Percentiles rank a stretch among this genome's conserved stretches.
phyloP scores from a whole-genome alignment of 352 stramenopile genomes.

The Globisporangium nunn region DNA sequence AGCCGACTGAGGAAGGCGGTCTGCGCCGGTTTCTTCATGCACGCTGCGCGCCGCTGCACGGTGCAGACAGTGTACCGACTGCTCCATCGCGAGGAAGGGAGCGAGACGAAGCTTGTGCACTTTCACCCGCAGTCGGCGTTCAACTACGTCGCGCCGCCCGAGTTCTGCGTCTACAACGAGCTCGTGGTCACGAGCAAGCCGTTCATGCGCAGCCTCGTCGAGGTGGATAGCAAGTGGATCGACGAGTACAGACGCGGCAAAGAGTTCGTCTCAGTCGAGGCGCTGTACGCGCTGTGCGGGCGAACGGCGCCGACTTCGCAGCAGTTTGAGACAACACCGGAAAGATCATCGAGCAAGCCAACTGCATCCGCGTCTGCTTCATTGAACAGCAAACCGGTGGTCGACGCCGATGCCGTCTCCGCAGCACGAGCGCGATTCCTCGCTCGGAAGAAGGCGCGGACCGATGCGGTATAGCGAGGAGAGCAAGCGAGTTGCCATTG shows the following conservation, averaged over 20 bases:
- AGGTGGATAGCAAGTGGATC: slow-evolving; percentile 48
- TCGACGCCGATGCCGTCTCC: slow-evolving; percentile 25
- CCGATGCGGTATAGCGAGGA: background rate
- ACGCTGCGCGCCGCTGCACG: slow-evolving; percentile 53
- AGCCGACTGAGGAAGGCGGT: slow-evolving; percentile 35
- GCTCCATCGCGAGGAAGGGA: slow-evolving; percentile 9
- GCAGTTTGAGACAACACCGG: background rate
- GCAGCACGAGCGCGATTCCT: slow-evolving; percentile 40
- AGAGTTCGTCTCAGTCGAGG: slow-evolving; percentile 14
- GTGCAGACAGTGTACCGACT: slow-evolving; percentile 55
- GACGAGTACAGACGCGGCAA: slow-evolving; percentile 30
- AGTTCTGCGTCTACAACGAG: slow-evolving; percentile 64
- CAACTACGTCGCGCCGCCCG: slow-evolving; percentile 31
- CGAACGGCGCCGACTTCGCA: slow-evolving; percentile 11
- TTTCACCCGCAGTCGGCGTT: slow-evolving; percentile 62
- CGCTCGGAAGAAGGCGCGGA: slow-evolving; percentile 20
- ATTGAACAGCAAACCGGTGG: slow-evolving; percentile 4
- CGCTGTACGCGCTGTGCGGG: slow-evolving; percentile 53
- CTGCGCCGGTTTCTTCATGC: slow-evolving; percentile 64
- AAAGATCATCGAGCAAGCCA: background rate
- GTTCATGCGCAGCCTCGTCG: slow-evolving; percentile 55
- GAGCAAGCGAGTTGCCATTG: background rate
- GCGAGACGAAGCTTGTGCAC: slow-evolving; percentile 44
- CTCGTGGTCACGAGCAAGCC: slow-evolving; percentile 64
- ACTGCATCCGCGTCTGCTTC: background rate